Percentiles rank a stretch among this genome's conserved stretches.
These are phyloP conservation scores for Plasmodium cynomolgi DNA, from an alignment of 169 alveolate species.

Conservation along the genomic window DNA sequence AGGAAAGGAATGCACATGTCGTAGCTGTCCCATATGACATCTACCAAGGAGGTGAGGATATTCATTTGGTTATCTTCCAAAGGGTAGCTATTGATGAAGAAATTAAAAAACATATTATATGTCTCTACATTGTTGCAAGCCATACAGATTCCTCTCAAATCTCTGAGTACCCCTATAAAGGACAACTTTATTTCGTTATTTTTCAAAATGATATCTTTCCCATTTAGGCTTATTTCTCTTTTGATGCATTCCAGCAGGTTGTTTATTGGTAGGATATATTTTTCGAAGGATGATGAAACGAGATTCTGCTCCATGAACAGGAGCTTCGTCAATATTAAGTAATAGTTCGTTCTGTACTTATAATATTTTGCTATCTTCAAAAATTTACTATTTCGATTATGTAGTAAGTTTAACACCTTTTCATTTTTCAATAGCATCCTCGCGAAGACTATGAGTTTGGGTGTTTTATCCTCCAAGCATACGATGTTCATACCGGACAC, in stretches of 20 bases:
- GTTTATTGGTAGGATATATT: conserved; percentile 87
- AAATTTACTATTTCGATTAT: conserved; percentile 82
- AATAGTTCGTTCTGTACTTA: conserved; percentile 92
- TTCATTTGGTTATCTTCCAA: conserved; percentile 86
- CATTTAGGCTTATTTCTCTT: conserved; percentile 80
- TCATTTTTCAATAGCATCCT: conserved; percentile 92
- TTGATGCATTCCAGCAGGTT: conserved; percentile 79
- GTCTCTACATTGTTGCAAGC: conserved; percentile 87
- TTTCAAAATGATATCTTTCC: conserved; percentile 75
- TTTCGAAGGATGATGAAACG: conserved; percentile 85
- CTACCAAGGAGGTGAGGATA: conserved; percentile 89
- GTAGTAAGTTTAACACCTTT: conserved; percentile 84
- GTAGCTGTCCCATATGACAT: conserved; percentile 91
- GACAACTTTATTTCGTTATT: conserved; percentile 84
- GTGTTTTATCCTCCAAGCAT: conserved; percentile 92
- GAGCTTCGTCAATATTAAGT: conserved; percentile 91
- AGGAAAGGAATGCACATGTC: conserved; percentile 93
- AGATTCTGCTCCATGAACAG: conserved; percentile 88
- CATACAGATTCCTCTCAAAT: conserved; percentile 90
- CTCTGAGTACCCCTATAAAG: conserved; percentile 92
- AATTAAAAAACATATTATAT: conserved; percentile 90
- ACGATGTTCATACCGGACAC: conserved; percentile 95
- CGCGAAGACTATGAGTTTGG: conserved; percentile 93
- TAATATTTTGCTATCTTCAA: conserved; percentile 84
- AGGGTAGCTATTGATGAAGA: conserved; percentile 91